phyloP scores from a whole-genome alignment of 2,329 filamentous ascomycete genomes.

The Aspergillus brasiliensis region DNA sequence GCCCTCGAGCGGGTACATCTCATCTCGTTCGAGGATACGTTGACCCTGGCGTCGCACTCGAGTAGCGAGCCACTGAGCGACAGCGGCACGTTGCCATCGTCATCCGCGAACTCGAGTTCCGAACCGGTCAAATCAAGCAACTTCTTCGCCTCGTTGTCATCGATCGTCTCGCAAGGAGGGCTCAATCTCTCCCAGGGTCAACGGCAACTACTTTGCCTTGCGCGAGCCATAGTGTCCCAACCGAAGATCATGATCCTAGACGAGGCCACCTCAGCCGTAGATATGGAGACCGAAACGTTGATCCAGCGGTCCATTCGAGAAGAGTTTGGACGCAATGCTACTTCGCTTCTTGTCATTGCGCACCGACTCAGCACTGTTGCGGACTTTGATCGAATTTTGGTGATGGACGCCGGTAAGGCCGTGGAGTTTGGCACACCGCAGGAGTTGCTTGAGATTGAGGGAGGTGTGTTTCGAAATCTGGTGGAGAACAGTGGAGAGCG shows the following conservation, averaged over 20 bases:
- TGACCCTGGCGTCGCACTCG: constrained; percentile 18
- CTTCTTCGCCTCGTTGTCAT: constrained; percentile 64
- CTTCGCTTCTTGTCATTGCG: constrained; percentile 68
- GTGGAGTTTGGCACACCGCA: constrained; percentile 68
- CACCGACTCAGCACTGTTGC: constrained; percentile 60
- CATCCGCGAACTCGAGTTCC: constrained; percentile 3
- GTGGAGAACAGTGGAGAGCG: constrained; percentile 40
- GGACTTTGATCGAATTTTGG: constrained; percentile 74
- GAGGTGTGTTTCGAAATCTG: constrained; percentile 62
- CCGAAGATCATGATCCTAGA: constrained; percentile 80
- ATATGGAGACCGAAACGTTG: constrained; percentile 73
- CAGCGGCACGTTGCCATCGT: constrained; percentile 16
- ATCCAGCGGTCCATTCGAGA: constrained; percentile 74
- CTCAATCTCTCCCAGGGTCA: constrained; percentile 56
- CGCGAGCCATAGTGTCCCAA: constrained; percentile 61
- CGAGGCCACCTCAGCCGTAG: constrained; percentile 76
- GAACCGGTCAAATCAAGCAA: constrained; percentile 17
- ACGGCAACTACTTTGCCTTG: constrained; percentile 30
- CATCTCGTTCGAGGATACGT: constrained; percentile 49
- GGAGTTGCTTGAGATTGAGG: constrained; percentile 59
- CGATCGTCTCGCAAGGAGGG: constrained; percentile 69
- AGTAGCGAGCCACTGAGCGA: constrained; percentile 10
- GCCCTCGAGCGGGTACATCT: constrained; percentile 72
- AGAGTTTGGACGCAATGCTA: constrained; percentile 61
- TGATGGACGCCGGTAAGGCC: constrained; percentile 67